Percentiles rank a stretch among this genome's conserved stretches.
Evolutionary conservation across 306 rosid species (phyloP).

Genomic region (Senna tora): DNA sequence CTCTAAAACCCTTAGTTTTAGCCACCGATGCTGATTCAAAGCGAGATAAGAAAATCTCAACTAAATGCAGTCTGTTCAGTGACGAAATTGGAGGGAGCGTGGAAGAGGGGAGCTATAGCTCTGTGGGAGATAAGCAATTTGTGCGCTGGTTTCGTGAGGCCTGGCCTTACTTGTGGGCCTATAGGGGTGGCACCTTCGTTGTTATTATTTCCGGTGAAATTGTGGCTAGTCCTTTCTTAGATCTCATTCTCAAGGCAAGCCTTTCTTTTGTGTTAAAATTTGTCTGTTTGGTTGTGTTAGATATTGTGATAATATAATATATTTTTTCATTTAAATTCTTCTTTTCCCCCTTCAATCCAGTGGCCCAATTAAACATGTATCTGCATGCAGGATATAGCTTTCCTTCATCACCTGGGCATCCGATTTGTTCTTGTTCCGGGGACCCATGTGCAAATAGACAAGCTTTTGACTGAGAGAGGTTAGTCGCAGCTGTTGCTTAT

Average conservation of each 20-base stretch:
- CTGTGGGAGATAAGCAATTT: constrained; percentile 77
- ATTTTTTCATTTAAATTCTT: background rate
- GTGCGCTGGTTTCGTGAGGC: constrained; percentile 93
- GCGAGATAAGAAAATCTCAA: constrained; percentile 25
- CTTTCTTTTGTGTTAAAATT: background rate
- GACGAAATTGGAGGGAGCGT: constrained; percentile 40
- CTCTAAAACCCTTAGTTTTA: constrained; percentile 13
- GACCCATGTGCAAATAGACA: constrained; percentile 84
- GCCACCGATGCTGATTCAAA: background rate
- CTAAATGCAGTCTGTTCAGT: constrained; percentile 36
- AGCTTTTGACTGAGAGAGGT: constrained; percentile 87
- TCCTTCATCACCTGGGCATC: constrained; percentile 94
- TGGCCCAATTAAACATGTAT: constrained; percentile 1
- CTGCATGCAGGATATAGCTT: constrained; percentile 87
- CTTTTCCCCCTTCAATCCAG: background rate
- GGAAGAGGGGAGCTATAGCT: constrained; percentile 52
- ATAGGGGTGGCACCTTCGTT: constrained; percentile 82
- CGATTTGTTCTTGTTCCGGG: constrained; percentile 91
- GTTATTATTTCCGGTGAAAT: constrained; percentile 86
- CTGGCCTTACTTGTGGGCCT: constrained; percentile 93
- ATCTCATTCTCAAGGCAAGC: constrained; percentile 84
- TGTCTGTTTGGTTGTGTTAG: constrained; percentile 21
- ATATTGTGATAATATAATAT: background rate
- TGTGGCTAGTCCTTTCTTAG: constrained; percentile 65
- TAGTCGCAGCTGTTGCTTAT: constrained; percentile 30